Evolutionary conservation across 768 basidiomycete species (phyloP), one percentile per base, ranked within the genome.

Genomic region (Tephrocybe sp.): DNA sequence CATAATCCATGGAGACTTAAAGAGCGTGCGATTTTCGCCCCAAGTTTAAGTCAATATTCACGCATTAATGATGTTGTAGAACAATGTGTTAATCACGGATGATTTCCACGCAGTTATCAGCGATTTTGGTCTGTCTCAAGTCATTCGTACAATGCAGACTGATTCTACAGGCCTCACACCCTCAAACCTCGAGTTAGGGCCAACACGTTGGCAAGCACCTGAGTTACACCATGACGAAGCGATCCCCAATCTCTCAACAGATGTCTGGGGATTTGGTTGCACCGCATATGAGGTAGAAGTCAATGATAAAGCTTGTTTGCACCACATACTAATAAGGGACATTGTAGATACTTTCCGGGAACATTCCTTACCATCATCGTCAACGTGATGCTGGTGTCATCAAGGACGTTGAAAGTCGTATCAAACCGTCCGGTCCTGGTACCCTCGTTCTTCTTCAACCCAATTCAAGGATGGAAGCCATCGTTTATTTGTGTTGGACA

Each of bases 81-180:
- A 67, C 19, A 78, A 78, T 47, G 70, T 78, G 42, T 62, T 78
- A 12, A 68, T 78, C 30, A 73, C 74, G 4, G 64, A 62, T 9
- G 62, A 68, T 18, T 70, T 71, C 10, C 64, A 51, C 7, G 76
- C 72, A 27, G 72, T 67, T 25, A 56, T 78, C 1, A 68, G 72
- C 16, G 76, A 78, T 55, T 77, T 78, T 47, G 76, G 76, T 33
- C 64, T 78, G 13, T 65, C 69, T 3, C 56, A 69, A 45, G 64
- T 68, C 9, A 57, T 70, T 18, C 66, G 64, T 18, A 63, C 64
- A 8, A 44, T 49, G n/a, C 52, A 67, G 1, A n/a, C n/a, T n/a
- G 49, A 61, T 8, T 62, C 64, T 0, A 61, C 61, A 10, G 68
- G 68, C 1, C 55, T 57, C 29, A 69, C 67, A 0, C 58, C 64